Evolutionary conservation across 768 basidiomycete genomes (phyloP), one percentile per base, ranked within the genome.

Genomic region (Cyathus striatus): DNA sequence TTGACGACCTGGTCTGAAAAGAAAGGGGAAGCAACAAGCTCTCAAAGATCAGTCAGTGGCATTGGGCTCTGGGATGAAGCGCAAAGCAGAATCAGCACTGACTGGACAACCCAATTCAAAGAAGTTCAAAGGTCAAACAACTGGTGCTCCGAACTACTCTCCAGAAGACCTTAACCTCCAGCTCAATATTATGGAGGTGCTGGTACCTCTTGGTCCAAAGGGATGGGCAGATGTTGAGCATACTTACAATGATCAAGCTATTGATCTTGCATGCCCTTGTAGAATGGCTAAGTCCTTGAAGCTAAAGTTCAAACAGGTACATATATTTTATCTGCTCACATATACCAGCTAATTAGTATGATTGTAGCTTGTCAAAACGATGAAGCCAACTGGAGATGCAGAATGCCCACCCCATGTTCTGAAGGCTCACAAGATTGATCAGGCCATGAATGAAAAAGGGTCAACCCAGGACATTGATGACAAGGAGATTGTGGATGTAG

Each of bases 301-400:
- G 20, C 9, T 17, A 14, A 37, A 37, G 18, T 37, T 37, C 20
- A 37, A 37, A 18, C 35, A 37, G 20, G 35, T 37, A 37, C 18
- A 17, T 37, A 9, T 21, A 7, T 14, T 14, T 14, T 21, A 10
- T 9, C 10, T 21, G 9, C 13, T 37, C 18, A 37, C 9, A n/a
- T 14, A 7, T 37, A 7, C 20, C 7, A 10, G 20, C 9, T 21
- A 9, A 21, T 10, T 17, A 37, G 10, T 37, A n/a, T 14, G 17
- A 9, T 17, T 10, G 10, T 18, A 37, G 35, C 35, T 37, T 9
- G 35, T 37, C 9, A 37, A 37, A 21, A 37, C 35, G 10, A 37
- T 10, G 35, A 37, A 37, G 20, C 35, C 35, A 18, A 37, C 35
- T 37, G 35, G 35, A n/a, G 7, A 37, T 37, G 35, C 35, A 9